Evolutionary conservation across 2,329 filamentous ascomycete genomes (phyloP).

Genomic region (Diaporthe longicolla): DNA sequence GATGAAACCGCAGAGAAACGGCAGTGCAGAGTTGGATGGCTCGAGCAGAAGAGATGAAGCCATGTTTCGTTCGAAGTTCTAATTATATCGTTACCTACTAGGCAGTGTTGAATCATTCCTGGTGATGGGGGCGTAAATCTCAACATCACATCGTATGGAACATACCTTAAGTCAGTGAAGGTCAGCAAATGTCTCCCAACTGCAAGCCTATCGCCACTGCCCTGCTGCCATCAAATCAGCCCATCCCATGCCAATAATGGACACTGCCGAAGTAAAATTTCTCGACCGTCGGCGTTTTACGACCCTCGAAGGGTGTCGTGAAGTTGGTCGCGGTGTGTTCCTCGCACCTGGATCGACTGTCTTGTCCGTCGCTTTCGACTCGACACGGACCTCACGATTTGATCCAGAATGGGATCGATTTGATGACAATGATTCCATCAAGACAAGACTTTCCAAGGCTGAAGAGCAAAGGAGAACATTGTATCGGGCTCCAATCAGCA

Average conservation of each 20-base stretch:
- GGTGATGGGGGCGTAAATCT: background rate
- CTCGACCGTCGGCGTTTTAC: conserved; percentile 26
- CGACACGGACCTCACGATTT: background rate
- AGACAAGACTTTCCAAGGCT: background rate
- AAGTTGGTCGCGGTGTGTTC: conserved; percentile 15
- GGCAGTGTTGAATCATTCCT: background rate
- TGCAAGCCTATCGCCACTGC: background rate
- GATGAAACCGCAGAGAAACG: conserved; percentile 19
- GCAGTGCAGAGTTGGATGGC: background rate
- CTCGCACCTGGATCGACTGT: conserved; percentile 6
- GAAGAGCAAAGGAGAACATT: conserved; percentile 3
- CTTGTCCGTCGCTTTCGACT: background rate
- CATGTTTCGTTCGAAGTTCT: background rate
- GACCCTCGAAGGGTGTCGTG: conserved; percentile 29
- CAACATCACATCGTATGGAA: background rate
- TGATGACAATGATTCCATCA: background rate
- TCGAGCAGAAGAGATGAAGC: background rate
- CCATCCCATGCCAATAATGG: background rate
- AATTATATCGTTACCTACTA: conserved; percentile 1
- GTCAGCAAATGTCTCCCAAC: background rate
- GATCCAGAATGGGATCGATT: conserved; percentile 8
- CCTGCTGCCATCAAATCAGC: background rate
- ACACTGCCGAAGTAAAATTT: background rate
- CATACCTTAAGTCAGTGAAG: background rate
- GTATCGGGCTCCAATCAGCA: background rate